Base-by-base conservation (phyloP, 495 filamentous ascomycete genomes). In the Daldinia grandis region DNA sequence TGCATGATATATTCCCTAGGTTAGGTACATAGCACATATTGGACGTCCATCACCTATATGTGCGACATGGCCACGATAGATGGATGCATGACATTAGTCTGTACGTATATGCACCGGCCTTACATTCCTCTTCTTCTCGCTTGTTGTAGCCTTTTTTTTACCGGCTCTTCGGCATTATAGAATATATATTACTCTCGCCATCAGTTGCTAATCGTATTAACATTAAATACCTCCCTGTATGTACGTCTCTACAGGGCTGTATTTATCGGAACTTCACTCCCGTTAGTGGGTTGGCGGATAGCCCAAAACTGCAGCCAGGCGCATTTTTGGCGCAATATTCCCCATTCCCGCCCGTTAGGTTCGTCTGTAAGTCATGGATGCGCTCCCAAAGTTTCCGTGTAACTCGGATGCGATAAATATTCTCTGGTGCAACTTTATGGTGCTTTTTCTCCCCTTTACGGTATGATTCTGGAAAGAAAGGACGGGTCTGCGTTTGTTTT, bases 211-310 rank as follows among this genome's bases (percentile, higher is more conserved):
- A 9, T 33, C 10, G 9, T 6, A 33, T 33, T 33, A 3, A 17
- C n/a, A 7, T 19, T n/a, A 42, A 14, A 42, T 42, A 42, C 38
- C 40, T 19, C n/a, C n/a, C n/a, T n/a, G n/a, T n/a, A n/a, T 17
- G 24, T 19, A 44, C 54, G 49, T 15, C 65, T 51, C 57, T 68
- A 47, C 58, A 49, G 49, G 58, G 17, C 42, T 10, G 28, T 30
- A 42, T 56, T 38, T 51, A 59, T 69, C 66, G 66, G 66, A 69
- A 69, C 31, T 53, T 58, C n/a, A 17, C 59, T 69, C 66, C 66
- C 66, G 61, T 50, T 70, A 70, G 61, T 38, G 19, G 17, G 54
- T 21, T 31, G 59, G 42, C 33, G 21, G 24, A 17, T 49, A 37
- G 47, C 19, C 33, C 37, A 14, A 38, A 55, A 40, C 42, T 37